Percentiles rank a stretch among this genome's conserved stretches.
These are phyloP conservation scores for Santalum album DNA, from an alignment of 164 flowering plant species.

Conservation along the genomic window DNA sequence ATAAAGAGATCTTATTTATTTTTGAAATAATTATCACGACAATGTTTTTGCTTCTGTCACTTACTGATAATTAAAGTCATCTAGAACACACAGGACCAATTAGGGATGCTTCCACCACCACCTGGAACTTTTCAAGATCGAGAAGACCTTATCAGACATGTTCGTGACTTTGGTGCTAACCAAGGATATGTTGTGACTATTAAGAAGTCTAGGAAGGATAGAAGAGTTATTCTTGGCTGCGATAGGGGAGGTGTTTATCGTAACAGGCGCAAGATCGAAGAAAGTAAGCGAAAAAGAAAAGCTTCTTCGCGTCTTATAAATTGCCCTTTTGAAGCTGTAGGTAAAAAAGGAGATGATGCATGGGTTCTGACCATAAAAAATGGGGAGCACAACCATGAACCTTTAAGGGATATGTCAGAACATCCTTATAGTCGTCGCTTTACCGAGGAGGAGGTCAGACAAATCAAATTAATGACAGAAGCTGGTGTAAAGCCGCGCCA, in stretches of 20 bases:
- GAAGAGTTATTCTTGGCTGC: constrained; percentile 35
- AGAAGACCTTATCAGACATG: constrained; percentile 33
- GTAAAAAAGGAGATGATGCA: constrained; percentile 26
- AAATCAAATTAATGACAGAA: constrained; percentile 26
- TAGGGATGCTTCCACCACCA: constrained; percentile 33
- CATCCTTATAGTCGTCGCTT: constrained; percentile 34
- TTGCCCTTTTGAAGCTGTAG: constrained; percentile 30
- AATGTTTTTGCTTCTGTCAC: too few species aligned
- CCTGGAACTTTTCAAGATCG: constrained; percentile 26
- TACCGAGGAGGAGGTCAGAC: constrained; percentile 27
- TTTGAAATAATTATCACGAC: too few species aligned
- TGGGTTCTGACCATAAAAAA: constrained; percentile 27
- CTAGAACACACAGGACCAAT: too few species aligned
- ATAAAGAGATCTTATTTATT: too few species aligned
- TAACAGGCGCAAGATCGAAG: constrained; percentile 19
- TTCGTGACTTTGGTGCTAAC: constrained; percentile 27
- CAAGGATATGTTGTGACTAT: constrained; percentile 43
- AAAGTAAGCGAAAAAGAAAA: constrained; percentile 23
- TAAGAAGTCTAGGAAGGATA: constrained; percentile 31
- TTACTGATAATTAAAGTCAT: too few species aligned
- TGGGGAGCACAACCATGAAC: too few species aligned
- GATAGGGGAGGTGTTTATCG: constrained; percentile 39
- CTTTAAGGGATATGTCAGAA: constrained; percentile 22
- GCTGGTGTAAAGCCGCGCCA: constrained; percentile 33
- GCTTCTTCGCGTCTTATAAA: constrained; percentile 26